Percentiles rank a stretch among this genome's conserved stretches.
Evolutionary conservation across 768 basidiomycete species (phyloP).

Genomic region (Auriscalpium microsporum): DNA sequence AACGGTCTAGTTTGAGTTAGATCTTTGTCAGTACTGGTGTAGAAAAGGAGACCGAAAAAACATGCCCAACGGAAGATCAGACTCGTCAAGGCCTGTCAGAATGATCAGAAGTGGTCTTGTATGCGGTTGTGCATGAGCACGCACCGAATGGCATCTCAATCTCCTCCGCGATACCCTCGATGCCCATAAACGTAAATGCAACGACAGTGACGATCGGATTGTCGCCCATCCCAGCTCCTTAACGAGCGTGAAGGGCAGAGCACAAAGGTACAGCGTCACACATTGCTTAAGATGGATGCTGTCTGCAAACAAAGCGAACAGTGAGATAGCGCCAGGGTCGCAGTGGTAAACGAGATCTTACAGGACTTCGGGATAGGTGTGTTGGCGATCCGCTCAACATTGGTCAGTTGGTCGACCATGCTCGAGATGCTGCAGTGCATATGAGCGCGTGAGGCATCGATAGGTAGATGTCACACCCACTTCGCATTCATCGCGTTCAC

Average conservation of each 20-base stretch:
- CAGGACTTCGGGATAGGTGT: slow-evolving; percentile 77
- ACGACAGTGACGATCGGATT: slow-evolving; percentile 78
- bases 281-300: slow-evolving; percentile 93
- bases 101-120: neutral
- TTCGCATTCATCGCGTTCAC: slow-evolving; percentile 68
- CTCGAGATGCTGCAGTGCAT: slow-evolving; percentile 47
- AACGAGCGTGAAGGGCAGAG: slow-evolving; percentile 81
- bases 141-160: slow-evolving; percentile 93
- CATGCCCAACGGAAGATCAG: slow-evolving; percentile 70
- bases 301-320: slow-evolving; percentile 34
- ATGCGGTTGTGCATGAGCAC: slow-evolving; percentile 11
- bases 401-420: slow-evolving; percentile 78
- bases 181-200: slow-evolving; percentile 88
- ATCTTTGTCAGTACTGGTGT: neutral
- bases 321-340: slow-evolving; percentile 2
- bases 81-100: slow-evolving; percentile 31
- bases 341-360: slow-evolving; percentile 24
- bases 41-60: neutral
- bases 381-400: slow-evolving; percentile 88
- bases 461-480: slow-evolving; percentile 27
- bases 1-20: slow-evolving; percentile 49
- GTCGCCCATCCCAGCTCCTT: slow-evolving; percentile 77
- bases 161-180: slow-evolving; percentile 92
- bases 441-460: neutral
- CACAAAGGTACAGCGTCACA: slow-evolving; percentile 86